Conservation (phyloP, 1,284 basidiomycete species). For the Ceratobasidium sp. region DNA sequence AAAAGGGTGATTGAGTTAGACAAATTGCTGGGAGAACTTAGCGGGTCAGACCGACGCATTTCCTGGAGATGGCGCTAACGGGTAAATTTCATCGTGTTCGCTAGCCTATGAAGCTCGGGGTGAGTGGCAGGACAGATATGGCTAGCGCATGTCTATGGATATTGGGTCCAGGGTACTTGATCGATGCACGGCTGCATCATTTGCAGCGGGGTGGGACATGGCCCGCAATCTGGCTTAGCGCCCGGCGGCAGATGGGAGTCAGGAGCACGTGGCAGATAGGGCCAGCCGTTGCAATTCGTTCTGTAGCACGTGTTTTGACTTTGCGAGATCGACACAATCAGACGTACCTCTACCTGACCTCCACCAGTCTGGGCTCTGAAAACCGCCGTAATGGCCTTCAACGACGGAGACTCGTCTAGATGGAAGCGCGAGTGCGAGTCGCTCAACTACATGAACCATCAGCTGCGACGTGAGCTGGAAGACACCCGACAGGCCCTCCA, state of each 20-base stretch:
- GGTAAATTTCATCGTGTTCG: background rate
- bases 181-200: constrained; percentile 41
- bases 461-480: constrained; percentile 19
- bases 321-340: constrained; percentile 35
- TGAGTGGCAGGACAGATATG: background rate
- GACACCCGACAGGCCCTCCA: constrained; percentile 10
- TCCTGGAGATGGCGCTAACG: constrained; percentile 1
- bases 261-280: constrained; percentile 1
- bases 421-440: constrained; percentile 23
- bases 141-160: background rate
- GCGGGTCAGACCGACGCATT: too few relatives aligned
- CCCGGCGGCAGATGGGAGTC: constrained; percentile 2
- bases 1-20: constrained; percentile 53
- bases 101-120: constrained; percentile 40
- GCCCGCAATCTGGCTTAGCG: constrained; percentile 1
- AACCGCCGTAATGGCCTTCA: too few relatives aligned
- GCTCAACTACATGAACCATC: constrained; percentile 15
- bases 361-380: too few relatives aligned
- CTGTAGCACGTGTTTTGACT: constrained; percentile 32
- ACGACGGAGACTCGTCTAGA: constrained; percentile 10
- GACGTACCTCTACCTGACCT: constrained; percentile 15
- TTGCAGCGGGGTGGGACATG: constrained; percentile 42
- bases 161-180: constrained; percentile 20
- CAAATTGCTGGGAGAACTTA: constrained; percentile 50
- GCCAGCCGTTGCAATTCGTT: background rate